A percentile compares a stretch with the other conserved stretches of the same genome.
Conservation (phyloP, 495 filamentous ascomycete genomes). For the Aspergillus steynii region DNA sequence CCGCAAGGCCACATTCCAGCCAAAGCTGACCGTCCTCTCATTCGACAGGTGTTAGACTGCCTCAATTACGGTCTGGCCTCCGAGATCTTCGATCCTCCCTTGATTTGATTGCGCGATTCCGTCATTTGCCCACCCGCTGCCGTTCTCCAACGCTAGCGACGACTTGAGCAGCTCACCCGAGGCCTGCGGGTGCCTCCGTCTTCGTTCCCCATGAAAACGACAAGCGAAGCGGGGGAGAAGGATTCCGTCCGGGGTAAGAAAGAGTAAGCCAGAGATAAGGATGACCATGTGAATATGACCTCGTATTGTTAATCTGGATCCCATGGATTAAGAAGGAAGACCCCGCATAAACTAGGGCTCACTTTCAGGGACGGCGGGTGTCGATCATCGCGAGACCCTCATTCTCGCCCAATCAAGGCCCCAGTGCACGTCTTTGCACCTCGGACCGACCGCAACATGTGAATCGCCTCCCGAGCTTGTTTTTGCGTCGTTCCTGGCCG, state of each 20-base stretch:
- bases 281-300: background rate
- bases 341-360: slow-evolving; percentile 8
- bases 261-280: background rate
- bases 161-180: background rate
- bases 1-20: background rate
- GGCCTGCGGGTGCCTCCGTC: too few species aligned
- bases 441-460: slow-evolving; percentile 11
- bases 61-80: slow-evolving; percentile 4
- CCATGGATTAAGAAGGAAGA: background rate
- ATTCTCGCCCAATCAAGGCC: background rate
- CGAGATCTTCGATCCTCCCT: background rate
- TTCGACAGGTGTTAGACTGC: slow-evolving; percentile 10
- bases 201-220: background rate
- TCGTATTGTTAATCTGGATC: background rate
- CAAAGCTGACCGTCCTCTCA: background rate
- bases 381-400: slow-evolving; percentile 3
- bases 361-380: background rate
- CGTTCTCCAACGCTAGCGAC: background rate
- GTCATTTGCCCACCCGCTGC: background rate
- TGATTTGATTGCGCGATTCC: background rate
- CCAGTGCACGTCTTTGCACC: background rate
- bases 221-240: background rate
- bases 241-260: background rate
- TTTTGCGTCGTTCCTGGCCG: background rate
- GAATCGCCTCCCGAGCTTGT: slow-evolving; percentile 2